Evolutionary conservation across 2,329 filamentous ascomycete genomes (phyloP).

Genomic region (Colletotrichum sp.): DNA sequence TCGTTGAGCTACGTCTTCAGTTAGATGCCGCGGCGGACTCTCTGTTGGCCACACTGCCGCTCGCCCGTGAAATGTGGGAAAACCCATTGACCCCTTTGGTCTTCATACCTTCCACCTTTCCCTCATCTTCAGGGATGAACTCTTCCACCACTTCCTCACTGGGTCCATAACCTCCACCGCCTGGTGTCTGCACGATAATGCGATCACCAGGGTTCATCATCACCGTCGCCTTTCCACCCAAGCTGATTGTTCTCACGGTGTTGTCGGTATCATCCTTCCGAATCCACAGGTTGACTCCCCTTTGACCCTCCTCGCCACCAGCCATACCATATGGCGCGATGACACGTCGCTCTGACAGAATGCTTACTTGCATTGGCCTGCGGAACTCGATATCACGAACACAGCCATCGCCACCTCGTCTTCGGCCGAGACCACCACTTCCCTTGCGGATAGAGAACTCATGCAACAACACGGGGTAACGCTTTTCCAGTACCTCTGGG

Average conservation of each 20-base stretch:
- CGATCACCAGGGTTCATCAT: background rate
- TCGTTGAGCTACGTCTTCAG: background rate
- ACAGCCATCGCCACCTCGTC: background rate
- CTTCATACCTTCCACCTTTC: background rate
- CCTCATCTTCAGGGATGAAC: background rate
- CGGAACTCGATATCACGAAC: background rate
- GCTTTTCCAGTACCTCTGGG: conserved; percentile 38
- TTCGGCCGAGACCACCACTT: background rate
- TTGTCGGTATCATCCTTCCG: background rate
- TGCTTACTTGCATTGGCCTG: background rate
- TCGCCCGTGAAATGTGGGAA: background rate
- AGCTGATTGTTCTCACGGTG: background rate
- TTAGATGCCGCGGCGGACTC: background rate
- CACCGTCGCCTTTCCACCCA: background rate
- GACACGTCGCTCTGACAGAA: background rate
- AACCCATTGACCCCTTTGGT: background rate
- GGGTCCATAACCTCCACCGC: background rate
- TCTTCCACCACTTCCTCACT: background rate
- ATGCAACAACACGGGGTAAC: conserved; percentile 36
- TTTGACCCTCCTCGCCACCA: background rate
- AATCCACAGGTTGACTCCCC: background rate
- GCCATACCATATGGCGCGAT: background rate
- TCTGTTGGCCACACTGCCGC: background rate
- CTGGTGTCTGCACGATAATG: background rate
- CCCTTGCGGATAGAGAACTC: conserved; percentile 33